phyloP scores from a whole-genome alignment of 2,329 filamentous ascomycete species.

The Sporothrix brunneoviolacea region DNA sequence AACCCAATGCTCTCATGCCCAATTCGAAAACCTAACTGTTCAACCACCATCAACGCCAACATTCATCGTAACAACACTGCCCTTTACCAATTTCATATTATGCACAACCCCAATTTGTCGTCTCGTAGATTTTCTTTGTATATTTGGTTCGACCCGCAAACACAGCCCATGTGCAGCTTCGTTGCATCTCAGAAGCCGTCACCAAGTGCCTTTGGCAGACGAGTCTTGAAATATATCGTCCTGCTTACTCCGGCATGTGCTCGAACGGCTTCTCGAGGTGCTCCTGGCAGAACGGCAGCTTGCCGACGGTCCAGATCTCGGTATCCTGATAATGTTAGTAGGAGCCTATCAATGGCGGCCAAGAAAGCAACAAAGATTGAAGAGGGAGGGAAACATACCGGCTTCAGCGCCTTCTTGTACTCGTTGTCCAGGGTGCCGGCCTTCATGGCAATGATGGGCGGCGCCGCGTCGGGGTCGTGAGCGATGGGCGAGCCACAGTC shows the following conservation, averaged over 20 bases:
- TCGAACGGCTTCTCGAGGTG: constrained; percentile 55
- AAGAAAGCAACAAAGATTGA: not conserved
- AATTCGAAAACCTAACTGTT: too few relatives aligned
- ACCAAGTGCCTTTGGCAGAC: too few relatives aligned
- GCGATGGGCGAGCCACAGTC: constrained; percentile 65
- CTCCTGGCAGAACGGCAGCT: constrained; percentile 65
- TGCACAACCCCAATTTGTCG: not conserved
- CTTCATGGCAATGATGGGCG: constrained; percentile 63
- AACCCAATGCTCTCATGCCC: too few relatives aligned
- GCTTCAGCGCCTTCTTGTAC: constrained; percentile 62
- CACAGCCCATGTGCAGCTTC: too few relatives aligned
- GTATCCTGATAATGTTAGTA: constrained; percentile 47
- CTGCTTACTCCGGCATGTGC: constrained; percentile 52
- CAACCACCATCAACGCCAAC: constrained; percentile 6
- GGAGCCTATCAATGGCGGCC: too few relatives aligned
- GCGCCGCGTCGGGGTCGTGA: constrained; percentile 64
- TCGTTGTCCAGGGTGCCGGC: constrained; percentile 56
- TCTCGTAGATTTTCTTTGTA: not conserved
- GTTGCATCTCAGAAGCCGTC: too few relatives aligned
- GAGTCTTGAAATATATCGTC: not conserved
- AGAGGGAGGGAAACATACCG: constrained; percentile 34
- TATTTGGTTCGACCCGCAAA: too few relatives aligned
- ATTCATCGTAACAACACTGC: not conserved
- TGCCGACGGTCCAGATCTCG: constrained; percentile 63
- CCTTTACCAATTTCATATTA: not conserved